A percentile compares a stretch with the other conserved stretches of the same genome.
These are phyloP conservation scores for Dysphania ambrosioides DNA, from an alignment of 148 eudicot species.

Conservation along the genomic window DNA sequence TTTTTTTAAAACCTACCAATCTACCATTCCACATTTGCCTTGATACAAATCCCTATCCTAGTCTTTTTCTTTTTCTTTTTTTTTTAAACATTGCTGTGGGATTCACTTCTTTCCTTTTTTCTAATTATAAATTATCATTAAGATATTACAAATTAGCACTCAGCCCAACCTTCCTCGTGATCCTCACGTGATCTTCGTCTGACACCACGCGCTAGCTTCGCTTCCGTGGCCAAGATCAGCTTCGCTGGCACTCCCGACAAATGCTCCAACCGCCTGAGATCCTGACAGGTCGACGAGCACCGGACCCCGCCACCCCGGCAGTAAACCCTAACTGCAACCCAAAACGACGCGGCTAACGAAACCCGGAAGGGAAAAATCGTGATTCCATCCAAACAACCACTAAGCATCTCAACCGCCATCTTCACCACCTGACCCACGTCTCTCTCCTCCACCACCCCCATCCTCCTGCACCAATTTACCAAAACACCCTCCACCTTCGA, in stretches of 20 bases:
- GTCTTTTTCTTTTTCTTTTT: neutral
- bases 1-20: slow-evolving; percentile 8
- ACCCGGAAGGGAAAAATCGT: slow-evolving; percentile 43
- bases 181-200: slow-evolving; percentile 25
- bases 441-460: slow-evolving; percentile 27
- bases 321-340: slow-evolving; percentile 44
- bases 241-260: slow-evolving; percentile 60
- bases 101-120: neutral
- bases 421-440: neutral
- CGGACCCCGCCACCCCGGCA: neutral
- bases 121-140: neutral
- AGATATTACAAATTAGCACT: slow-evolving; percentile 12
- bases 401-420: slow-evolving; percentile 28
- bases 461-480: slow-evolving; percentile 49
- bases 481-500: slow-evolving; percentile 48
- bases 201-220: slow-evolving; percentile 34
- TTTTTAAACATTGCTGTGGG: too few species aligned
- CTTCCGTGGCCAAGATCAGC: slow-evolving; percentile 42
- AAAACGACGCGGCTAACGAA: slow-evolving; percentile 46
- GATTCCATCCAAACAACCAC: slow-evolving; percentile 26
- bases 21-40: slow-evolving; percentile 1
- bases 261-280: slow-evolving; percentile 47
- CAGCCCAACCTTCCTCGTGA: slow-evolving; percentile 68
- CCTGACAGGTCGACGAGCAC: slow-evolving; percentile 27
- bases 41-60: slow-evolving; percentile 1